These are phyloP conservation scores for Jacaranda copaia DNA, from an alignment of 257 asterid genomes.

Conservation along the genomic window DNA sequence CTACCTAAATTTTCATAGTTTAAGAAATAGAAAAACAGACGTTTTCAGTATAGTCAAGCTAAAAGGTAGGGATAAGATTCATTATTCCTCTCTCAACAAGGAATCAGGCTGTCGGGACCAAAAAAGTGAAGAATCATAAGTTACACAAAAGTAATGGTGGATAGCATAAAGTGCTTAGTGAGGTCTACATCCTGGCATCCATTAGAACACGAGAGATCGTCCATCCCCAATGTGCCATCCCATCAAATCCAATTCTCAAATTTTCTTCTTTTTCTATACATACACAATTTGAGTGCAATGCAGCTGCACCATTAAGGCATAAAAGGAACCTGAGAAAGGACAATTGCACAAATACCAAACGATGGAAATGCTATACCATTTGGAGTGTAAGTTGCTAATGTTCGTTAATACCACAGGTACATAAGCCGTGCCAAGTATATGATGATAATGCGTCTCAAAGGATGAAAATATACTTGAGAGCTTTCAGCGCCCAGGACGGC, in stretches of 20 bases:
- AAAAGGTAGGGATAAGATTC: background rate
- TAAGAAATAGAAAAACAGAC: too few species aligned
- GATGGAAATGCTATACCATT: background rate
- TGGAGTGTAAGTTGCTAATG: background rate
- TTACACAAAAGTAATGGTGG: background rate
- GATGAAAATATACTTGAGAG: slow-evolving; percentile 57
- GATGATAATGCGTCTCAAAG: slow-evolving; percentile 63
- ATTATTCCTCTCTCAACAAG: background rate
- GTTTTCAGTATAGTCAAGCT: background rate
- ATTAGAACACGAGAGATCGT: background rate
- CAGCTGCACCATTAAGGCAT: background rate
- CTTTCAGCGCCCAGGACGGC: slow-evolving; percentile 40
- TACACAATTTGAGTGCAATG: background rate
- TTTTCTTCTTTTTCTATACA: background rate
- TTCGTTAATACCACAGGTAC: slow-evolving; percentile 41
- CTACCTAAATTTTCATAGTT: too few species aligned
- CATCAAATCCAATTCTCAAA: background rate
- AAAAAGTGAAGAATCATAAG: background rate
- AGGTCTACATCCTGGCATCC: background rate
- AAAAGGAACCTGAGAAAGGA: background rate
- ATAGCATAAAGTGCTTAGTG: background rate
- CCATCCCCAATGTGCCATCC: background rate
- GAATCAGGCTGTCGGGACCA: background rate
- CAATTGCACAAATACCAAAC: background rate
- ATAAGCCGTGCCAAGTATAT: slow-evolving; percentile 47